Conservation (phyloP, 1,139 yeast genomes). For the Saccharomyces hybrid region DNA sequence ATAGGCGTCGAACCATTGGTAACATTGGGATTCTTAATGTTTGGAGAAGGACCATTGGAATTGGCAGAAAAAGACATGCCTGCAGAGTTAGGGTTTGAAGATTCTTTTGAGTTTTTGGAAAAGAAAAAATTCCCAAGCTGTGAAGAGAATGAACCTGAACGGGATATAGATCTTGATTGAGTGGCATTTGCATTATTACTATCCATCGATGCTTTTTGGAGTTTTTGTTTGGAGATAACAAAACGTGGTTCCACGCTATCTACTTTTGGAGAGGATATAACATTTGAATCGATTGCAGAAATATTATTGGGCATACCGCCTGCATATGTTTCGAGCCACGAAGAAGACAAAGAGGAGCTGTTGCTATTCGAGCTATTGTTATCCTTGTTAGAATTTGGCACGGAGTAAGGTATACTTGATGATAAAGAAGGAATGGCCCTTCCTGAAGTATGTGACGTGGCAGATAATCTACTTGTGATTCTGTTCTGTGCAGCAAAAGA, state of each 20-base stretch:
- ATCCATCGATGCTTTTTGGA: conserved; percentile 44
- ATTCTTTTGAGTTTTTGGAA: conserved; percentile 29
- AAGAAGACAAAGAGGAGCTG: conserved; percentile 27
- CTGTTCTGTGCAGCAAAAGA: conserved; percentile 7
- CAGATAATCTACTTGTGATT: conserved; percentile 11
- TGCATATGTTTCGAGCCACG: conserved; percentile 32
- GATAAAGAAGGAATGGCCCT: conserved; percentile 39
- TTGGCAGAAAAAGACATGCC: background rate
- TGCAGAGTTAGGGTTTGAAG: conserved; percentile 5
- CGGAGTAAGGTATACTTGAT: conserved; percentile 62
- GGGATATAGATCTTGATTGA: conserved; percentile 37
- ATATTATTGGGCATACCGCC: conserved; percentile 48
- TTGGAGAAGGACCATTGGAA: conserved; percentile 5
- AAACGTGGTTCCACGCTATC: conserved; percentile 61
- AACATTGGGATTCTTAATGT: conserved; percentile 3
- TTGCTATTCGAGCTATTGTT: conserved; percentile 17
- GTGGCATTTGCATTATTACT: conserved; percentile 31
- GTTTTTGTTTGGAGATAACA: conserved; percentile 63
- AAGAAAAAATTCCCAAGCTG: conserved; percentile 36
- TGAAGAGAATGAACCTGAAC: conserved; percentile 44
- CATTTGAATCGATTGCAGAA: conserved; percentile 45
- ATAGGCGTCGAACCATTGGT: conserved; percentile 11
- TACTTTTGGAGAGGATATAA: conserved; percentile 64
- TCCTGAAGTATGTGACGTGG: conserved; percentile 7
- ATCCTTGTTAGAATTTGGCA: conserved; percentile 40